Evolutionary conservation across 2,329 filamentous ascomycete species (phyloP), one percentile per base, ranked within the genome.

Genomic region (Aspergillus sp.): DNA sequence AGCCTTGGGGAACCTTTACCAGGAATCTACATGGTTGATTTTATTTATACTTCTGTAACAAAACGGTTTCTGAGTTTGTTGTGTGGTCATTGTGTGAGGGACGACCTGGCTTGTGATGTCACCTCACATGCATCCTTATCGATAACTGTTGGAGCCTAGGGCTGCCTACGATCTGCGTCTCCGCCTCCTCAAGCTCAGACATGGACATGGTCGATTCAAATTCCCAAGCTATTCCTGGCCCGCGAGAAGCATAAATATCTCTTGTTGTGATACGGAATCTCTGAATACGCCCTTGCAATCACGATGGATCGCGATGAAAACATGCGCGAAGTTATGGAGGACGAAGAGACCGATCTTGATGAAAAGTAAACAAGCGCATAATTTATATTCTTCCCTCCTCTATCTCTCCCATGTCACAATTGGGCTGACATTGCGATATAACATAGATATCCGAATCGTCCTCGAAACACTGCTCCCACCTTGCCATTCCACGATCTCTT

Each of bases 401-500:
- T 11, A 9, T 3, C 9, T 41, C 17, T 19, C 25, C n/a, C 25
- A 12, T 9, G 5, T n/a, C 41, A 31, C 31, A 48, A 39, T 40
- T 49, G n/a, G 55, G 50, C 48, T 52, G 17, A 59, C 44, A 19
- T 14, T 19, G 11, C n/a, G 46, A 9, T 25, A 49, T n/a, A 9
- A n/a, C 37, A 40, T 52, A 91, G 89, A 69, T 96, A 90, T 70
- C 91, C 92, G 3, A 87, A 91, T 68, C 86, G 92, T 3, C 95
- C 95, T 3, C 84, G 80, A 61, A 99, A 98, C 64, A 85, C 89
- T 65, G 86, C 86, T 40, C 86, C 85, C 61, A 97, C 93, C 0
- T 79, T 96, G 9, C 85, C 86, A 5, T 99, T 99, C 70, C 89
- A 91, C 59, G 87, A 90, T 4, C 81, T 99, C 0, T 91, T 89